phyloP scores from a whole-genome alignment of 306 rosid genomes.

The Acacia melanoxylon region DNA sequence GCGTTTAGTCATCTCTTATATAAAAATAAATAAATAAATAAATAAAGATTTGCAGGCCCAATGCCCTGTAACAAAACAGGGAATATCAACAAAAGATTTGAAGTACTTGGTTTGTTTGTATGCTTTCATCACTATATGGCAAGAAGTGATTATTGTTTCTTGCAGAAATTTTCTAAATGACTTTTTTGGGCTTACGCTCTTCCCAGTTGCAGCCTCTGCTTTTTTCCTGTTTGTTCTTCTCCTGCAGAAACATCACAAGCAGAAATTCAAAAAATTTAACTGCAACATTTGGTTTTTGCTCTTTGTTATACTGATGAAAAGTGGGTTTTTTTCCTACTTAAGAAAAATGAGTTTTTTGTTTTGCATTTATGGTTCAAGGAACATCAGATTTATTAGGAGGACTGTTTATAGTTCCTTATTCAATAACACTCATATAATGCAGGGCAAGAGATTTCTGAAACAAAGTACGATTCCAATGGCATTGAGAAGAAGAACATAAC shows the following conservation, averaged over 20 bases:
- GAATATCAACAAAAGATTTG: too few species aligned
- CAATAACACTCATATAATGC: background rate
- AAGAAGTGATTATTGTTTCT: too few species aligned
- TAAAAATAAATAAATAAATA: too few species aligned
- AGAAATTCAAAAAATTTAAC: background rate
- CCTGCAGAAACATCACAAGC: background rate
- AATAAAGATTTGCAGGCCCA: too few species aligned
- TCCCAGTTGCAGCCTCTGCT: background rate
- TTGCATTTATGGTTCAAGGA: background rate
- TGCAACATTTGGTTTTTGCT: background rate
- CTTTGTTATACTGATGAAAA: background rate
- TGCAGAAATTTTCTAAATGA: background rate
- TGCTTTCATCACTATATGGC: too few species aligned
- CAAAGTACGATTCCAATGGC: background rate
- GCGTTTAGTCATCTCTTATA: too few species aligned
- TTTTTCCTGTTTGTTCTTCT: background rate
- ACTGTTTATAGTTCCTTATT: background rate
- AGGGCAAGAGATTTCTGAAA: slow-evolving; percentile 20
- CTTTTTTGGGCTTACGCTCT: background rate
- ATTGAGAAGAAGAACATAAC: background rate
- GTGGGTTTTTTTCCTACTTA: background rate
- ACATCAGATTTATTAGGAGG: background rate
- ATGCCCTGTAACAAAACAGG: too few species aligned
- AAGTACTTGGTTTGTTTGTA: too few species aligned
- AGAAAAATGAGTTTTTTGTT: background rate